These are phyloP conservation scores for Agrocybe chaxingu DNA, from an alignment of 768 basidiomycete genomes.

Conservation along the genomic window DNA sequence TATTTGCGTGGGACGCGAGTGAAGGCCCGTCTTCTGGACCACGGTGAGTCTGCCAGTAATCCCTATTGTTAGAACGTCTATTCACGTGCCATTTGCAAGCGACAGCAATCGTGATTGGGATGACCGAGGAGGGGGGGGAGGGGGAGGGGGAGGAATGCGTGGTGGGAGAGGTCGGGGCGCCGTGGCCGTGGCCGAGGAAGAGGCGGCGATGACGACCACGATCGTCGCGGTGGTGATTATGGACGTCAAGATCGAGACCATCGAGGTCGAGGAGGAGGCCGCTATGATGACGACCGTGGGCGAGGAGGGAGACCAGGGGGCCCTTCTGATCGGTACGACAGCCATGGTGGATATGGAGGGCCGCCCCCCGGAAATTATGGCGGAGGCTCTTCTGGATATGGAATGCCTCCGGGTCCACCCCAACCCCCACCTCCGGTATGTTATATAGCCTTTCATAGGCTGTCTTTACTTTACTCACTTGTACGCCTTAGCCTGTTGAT, in stretches of 20 bases:
- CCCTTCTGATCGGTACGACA: conserved; percentile 22
- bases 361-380: conserved; percentile 17
- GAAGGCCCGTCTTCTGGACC: conserved; percentile 47
- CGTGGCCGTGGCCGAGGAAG: conserved; percentile 39
- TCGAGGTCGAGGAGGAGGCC: conserved; percentile 29
- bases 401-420: conserved; percentile 29
- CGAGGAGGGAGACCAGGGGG: conserved; percentile 26
- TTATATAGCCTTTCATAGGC: not conserved
- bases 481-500: conserved; percentile 45
- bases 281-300: conserved; percentile 41
- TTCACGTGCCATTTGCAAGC: conserved; percentile 16
- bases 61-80: not conserved
- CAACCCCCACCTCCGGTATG: conserved; percentile 23
- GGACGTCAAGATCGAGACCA: conserved; percentile 45
- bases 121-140: conserved; percentile 38
- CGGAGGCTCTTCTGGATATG: conserved; percentile 16
- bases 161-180: conserved; percentile 40
- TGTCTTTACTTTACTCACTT: not conserved
- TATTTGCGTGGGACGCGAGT: conserved; percentile 79
- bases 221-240: conserved; percentile 44
- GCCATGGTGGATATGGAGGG: conserved; percentile 30
- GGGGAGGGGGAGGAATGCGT: conserved; percentile 34
- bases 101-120: conserved; percentile 50
- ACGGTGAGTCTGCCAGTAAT: conserved; percentile 15
- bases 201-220: conserved; percentile 45